Evolutionary conservation across 2,329 filamentous ascomycete species (phyloP), one percentile per base, ranked within the genome.

Genomic region (Balansia obtecta): DNA sequence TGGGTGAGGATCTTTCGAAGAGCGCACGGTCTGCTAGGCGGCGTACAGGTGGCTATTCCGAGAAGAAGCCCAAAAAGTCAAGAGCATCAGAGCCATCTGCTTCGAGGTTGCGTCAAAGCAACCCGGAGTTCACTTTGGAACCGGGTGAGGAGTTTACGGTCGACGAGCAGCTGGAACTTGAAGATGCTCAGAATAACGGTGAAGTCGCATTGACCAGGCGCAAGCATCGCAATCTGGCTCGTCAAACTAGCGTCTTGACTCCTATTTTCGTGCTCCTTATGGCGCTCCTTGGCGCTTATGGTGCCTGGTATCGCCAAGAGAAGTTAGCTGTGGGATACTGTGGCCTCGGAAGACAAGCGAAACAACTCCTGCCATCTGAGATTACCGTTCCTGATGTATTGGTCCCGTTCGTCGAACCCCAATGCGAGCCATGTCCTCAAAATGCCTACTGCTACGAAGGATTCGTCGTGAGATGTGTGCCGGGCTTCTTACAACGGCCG

Each of bases 241-340:
- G 66, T 7, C 72, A 71, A 52, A 65, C 71, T 9, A 73, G 74
- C 22, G 68, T 82, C 33, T 77, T 78, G 52, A 80, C 80, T 0
- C 83, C 88, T 15, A 73, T 91, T 2, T 80, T 81, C 64, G 79
- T 89, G 6, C 72, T 96, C 2, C 64, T 91, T 3, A 63, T 86
- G 18, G 82, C 85, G 0, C 68, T 93, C 10, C 65, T 93, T 7
- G 77, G 77, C 33, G 81, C 84, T 0, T 88, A 95, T 55, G 85
- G 76, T 32, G 79, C 79, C 9, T 93, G 90, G 79, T 98, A 90
- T 71, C 77, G 91, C 46, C 88, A 95, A 63, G 93, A 98, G 68
- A 97, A 97, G 74, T 73, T 95, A n/a, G 85, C 88, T 15, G 88
- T 97, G 18, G 93, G 94, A 34, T 98, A 95, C 63, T 98, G 93